Evolutionary conservation across 2,329 filamentous ascomycete genomes (phyloP).

Genomic region (Cylindrodendrum hubeiense): DNA sequence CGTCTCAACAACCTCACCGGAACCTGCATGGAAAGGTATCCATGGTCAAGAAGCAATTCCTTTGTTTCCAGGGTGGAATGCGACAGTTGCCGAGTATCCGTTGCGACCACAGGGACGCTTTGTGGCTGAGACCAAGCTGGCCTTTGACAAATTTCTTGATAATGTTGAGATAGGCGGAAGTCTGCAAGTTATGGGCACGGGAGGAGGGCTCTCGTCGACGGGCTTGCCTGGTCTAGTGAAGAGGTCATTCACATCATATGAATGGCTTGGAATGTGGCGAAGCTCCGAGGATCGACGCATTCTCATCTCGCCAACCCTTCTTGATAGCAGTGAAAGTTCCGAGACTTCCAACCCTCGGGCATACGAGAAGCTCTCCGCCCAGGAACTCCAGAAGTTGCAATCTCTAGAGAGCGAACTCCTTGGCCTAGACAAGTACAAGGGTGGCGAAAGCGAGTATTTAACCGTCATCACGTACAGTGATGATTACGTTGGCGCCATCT

Average conservation of each 20-base stretch:
- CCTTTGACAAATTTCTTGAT: slow-evolving; percentile 9
- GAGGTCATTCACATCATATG: slow-evolving; percentile 5
- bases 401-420: slow-evolving; percentile 14
- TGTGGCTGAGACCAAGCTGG: slow-evolving; percentile 10
- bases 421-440: slow-evolving; percentile 15
- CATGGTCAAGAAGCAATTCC: background rate
- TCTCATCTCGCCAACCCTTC: background rate
- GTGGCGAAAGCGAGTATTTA: slow-evolving; percentile 12
- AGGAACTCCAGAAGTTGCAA: background rate
- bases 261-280: slow-evolving; percentile 23
- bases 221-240: slow-evolving; percentile 5
- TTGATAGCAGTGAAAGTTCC: background rate
- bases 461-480: slow-evolving; percentile 14
- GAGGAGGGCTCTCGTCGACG: background rate
- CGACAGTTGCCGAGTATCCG: background rate
- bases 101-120: background rate
- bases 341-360: background rate
- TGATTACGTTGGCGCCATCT: slow-evolving; percentile 11
- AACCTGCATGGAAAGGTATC: background rate
- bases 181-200: background rate
- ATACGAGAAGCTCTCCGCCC: background rate
- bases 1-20: background rate
- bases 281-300: slow-evolving; percentile 11
- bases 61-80: slow-evolving; percentile 6
- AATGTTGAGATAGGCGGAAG: background rate